Conservation (phyloP, 805 yeast genomes). For the Citeromyces nyonsensis region DNA sequence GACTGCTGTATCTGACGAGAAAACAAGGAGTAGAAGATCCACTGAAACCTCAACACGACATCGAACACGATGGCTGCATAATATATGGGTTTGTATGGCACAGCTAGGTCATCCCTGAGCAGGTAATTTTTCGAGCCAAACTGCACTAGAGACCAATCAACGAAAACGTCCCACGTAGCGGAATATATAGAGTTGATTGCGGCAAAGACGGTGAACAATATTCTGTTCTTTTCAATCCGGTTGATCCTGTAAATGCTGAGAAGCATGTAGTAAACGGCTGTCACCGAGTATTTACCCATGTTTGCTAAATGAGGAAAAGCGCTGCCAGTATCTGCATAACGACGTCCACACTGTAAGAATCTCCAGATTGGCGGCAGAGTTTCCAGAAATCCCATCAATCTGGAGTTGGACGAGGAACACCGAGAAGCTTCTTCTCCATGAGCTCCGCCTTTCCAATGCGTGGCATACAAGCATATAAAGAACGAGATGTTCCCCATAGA, state of each 20-base stretch:
- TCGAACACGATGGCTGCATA: slow-evolving; percentile 65
- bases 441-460: slow-evolving; percentile 46
- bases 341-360: slow-evolving; percentile 77
- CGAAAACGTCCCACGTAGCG: slow-evolving; percentile 75
- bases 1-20: slow-evolving; percentile 70
- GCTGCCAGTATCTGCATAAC: slow-evolving; percentile 86
- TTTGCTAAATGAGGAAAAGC: slow-evolving; percentile 95
- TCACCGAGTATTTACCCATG: slow-evolving; percentile 57
- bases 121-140: slow-evolving; percentile 36
- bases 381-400: slow-evolving; percentile 68
- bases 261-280: slow-evolving; percentile 53
- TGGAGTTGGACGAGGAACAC: slow-evolving; percentile 72
- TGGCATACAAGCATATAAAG: slow-evolving; percentile 70
- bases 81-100: slow-evolving; percentile 41
- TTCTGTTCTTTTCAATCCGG: slow-evolving; percentile 22
- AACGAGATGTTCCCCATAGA: slow-evolving; percentile 74
- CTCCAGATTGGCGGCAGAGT: slow-evolving; percentile 86
- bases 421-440: slow-evolving; percentile 19
- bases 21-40: slow-evolving; percentile 82
- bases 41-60: slow-evolving; percentile 67
- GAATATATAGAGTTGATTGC: slow-evolving; percentile 55
- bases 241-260: slow-evolving; percentile 71
- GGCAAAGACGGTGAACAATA: slow-evolving; percentile 61
- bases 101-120: slow-evolving; percentile 61
- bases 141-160: slow-evolving; percentile 93